Base-by-base conservation (phyloP, 192 early-diverging fungal genomes). In the Dimargaris cristalligena region DNA sequence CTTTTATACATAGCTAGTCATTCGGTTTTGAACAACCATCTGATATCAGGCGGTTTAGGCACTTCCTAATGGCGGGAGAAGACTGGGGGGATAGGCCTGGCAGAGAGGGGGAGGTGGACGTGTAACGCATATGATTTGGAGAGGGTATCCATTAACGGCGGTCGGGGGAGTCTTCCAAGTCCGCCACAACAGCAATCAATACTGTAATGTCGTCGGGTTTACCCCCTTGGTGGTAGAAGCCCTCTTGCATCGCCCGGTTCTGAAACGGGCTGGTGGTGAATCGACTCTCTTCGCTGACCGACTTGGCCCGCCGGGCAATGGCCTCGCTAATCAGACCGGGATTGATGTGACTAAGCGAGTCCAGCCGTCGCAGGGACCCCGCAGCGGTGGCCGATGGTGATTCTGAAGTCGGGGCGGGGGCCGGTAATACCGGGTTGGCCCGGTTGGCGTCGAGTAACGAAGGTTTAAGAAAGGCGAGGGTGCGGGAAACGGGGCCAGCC, bases 131-230 rank as follows among this genome's bases (percentile, higher is more conserved):
- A n/a, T n/a, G n/a, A n/a, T n/a, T n/a, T n/a, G n/a, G n/a, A n/a
- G n/a, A n/a, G n/a, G n/a, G n/a, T n/a, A n/a, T n/a, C n/a, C n/a
- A 30, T 64, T 52, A 79, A 34, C 84, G 82, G 18, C 84, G 74
- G 52, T 86, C 80, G 14, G 84, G 84, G 20, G 81, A 74, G 60
- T 86, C 84, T 61, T 86, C 84, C 38, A 77, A 70, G 58, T 86
- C 85, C 63, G 81, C 77, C 22, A 97, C 81, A 10, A 93, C 79
- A 3, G 87, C 92, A 1, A 88, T 84, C 28, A 95, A 58, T 2
- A 95, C 89, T 22, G 88, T 90, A 58, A 95, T 90, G 71, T 98
- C 95, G 71, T 98, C 95, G 61, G 78, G 71, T 63, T 98, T 98
- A 44, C 95, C 95, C 41, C 94, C 94, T 70, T 90, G 82, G 69